phyloP scores from a whole-genome alignment of 1,139 yeast genomes.

The Geotrichum citri-aurantii region DNA sequence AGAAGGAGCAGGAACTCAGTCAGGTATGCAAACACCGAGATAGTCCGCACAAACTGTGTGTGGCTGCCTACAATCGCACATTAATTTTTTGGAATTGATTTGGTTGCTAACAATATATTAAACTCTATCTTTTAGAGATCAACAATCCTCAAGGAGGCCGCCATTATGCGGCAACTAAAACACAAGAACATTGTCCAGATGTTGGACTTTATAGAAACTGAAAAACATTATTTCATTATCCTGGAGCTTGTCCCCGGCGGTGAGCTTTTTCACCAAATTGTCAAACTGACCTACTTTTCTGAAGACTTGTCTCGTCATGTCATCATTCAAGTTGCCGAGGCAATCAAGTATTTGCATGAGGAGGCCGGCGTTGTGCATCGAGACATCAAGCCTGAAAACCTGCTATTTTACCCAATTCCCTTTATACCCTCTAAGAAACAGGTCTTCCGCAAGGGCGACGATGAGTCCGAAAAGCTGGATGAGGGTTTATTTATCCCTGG shows the following conservation, averaged over 20 bases:
- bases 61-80: neutral
- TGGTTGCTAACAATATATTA: neutral
- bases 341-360: conserved; percentile 75
- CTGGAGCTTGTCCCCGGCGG: conserved; percentile 90
- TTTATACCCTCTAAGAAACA: conserved; percentile 48
- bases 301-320: conserved; percentile 83
- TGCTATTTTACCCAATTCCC: conserved; percentile 73
- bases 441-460: conserved; percentile 57
- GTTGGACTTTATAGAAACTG: conserved; percentile 60
- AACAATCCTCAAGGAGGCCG: conserved; percentile 74
- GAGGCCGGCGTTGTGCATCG: conserved; percentile 85
- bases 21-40: conserved; percentile 3
- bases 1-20: conserved; percentile 2
- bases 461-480: conserved; percentile 55
- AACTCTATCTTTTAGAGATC: conserved; percentile 43
- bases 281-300: conserved; percentile 81
- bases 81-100: too few relatives aligned
- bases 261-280: conserved; percentile 89
- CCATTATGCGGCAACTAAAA: conserved; percentile 65
- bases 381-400: conserved; percentile 91
- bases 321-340: conserved; percentile 75
- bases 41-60: neutral
- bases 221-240: conserved; percentile 65
- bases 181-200: conserved; percentile 73
- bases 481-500: conserved; percentile 79